Percentiles rank a stretch among this genome's conserved stretches.
Evolutionary conservation across 192 early-diverging fungal species (phyloP).

Genomic region (Coemansia biformis): DNA sequence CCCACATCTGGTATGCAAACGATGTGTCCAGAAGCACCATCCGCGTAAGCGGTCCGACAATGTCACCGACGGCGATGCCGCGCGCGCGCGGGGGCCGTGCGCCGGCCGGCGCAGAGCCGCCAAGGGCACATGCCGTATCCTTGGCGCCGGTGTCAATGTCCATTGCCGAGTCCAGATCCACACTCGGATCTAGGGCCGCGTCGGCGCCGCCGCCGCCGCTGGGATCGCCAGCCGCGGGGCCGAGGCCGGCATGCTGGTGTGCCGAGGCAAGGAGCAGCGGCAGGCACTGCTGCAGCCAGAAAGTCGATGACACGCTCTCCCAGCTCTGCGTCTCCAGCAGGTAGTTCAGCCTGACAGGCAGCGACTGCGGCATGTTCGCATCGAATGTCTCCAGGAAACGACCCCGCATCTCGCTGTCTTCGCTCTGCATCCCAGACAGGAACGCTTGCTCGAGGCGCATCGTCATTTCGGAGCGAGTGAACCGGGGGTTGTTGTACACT

Average conservation of each 20-base stretch:
- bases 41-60: conserved; percentile 57
- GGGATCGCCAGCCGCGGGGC: conserved; percentile 5
- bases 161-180: conserved; percentile 2
- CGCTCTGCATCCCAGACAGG: conserved; percentile 78
- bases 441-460: conserved; percentile 93
- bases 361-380: conserved; percentile 60
- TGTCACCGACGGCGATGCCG: conserved; percentile 16
- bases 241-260: conserved; percentile 27
- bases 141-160: conserved; percentile 16
- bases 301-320: conserved; percentile 78
- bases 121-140: too few species aligned
- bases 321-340: conserved; percentile 91
- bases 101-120: too few species aligned
- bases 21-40: conserved; percentile 63
- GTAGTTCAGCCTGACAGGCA: conserved; percentile 80
- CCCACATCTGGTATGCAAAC: conserved; percentile 76
- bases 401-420: conserved; percentile 72
- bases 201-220: conserved; percentile 10
- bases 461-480: conserved; percentile 86
- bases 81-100: too few species aligned
- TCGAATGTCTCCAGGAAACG: conserved; percentile 81
- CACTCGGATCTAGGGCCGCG: not conserved
- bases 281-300: conserved; percentile 91
- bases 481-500: conserved; percentile 78
- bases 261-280: conserved; percentile 77